Percentiles rank a stretch among this genome's conserved stretches.
phyloP scores from a whole-genome alignment of 2,329 filamentous ascomycete species.

The Alternaria sp. region DNA sequence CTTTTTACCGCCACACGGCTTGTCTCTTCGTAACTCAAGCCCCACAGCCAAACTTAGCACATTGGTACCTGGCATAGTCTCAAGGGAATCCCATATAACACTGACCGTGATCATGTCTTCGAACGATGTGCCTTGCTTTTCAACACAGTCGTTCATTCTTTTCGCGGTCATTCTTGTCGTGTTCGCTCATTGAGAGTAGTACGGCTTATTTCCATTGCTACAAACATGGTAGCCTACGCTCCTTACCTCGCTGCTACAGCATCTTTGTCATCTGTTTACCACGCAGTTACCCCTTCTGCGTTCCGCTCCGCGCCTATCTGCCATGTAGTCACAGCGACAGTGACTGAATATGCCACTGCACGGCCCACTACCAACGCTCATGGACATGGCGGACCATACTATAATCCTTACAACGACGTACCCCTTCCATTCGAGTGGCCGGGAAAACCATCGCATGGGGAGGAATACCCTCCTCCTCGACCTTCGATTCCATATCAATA shows the following conservation, averaged over 20 bases:
- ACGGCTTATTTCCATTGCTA: constrained; percentile 13
- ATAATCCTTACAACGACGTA: constrained; percentile 42
- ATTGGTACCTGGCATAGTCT: constrained; percentile 8
- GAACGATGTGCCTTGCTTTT: background rate
- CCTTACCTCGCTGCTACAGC: constrained; percentile 34
- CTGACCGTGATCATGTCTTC: background rate
- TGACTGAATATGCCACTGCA: constrained; percentile 27
- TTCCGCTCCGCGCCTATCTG: constrained; percentile 18
- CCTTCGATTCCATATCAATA: constrained; percentile 35
- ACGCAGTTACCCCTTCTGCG: constrained; percentile 17
- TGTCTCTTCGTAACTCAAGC: constrained; percentile 8
- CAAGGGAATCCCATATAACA: constrained; percentile 19
- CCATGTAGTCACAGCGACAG: constrained; percentile 21
- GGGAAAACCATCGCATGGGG: constrained; percentile 30
- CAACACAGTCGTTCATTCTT: constrained; percentile 25
- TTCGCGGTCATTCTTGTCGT: constrained; percentile 10
- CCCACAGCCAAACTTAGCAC: constrained; percentile 14
- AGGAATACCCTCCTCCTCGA: constrained; percentile 26
- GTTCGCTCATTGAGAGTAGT: constrained; percentile 9
- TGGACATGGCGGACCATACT: constrained; percentile 41
- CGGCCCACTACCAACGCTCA: constrained; percentile 28
- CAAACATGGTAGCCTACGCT: constrained; percentile 40
- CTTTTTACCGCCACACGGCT: constrained; percentile 9
- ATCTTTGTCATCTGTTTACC: constrained; percentile 30
- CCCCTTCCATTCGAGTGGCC: constrained; percentile 39